A percentile compares a stretch with the other conserved stretches of the same genome.
phyloP scores from a whole-genome alignment of 495 filamentous ascomycete species.

The Friedmanniomyces simplex region DNA sequence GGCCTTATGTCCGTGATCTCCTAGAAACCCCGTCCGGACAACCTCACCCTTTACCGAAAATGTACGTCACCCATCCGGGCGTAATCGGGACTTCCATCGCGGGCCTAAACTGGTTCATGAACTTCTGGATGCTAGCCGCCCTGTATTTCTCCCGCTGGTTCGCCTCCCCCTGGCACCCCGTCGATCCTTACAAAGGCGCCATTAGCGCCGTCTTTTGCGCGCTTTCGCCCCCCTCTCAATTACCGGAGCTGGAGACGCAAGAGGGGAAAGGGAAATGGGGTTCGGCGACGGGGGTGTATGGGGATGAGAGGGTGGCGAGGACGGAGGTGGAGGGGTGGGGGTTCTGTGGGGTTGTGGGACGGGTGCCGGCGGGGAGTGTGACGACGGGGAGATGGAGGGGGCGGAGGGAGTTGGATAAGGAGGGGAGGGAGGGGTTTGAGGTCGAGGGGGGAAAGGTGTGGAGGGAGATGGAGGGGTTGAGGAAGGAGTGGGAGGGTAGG shows the following conservation, averaged over 20 bases:
- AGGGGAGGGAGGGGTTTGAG: constrained; percentile 63
- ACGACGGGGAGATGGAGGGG: constrained; percentile 45
- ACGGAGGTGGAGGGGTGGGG: constrained; percentile 85
- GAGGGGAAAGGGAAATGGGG: constrained; percentile 77
- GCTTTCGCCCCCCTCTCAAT: constrained; percentile 50
- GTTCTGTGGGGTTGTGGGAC: constrained; percentile 56
- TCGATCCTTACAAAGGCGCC: constrained; percentile 62
- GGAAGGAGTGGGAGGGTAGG: constrained; percentile 63
- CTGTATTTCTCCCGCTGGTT: constrained; percentile 34
- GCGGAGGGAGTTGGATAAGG: constrained; percentile 48
- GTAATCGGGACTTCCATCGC: constrained; percentile 73
- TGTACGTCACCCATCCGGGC: constrained; percentile 78
- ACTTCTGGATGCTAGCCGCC: constrained; percentile 49
- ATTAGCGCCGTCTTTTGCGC: constrained; percentile 58
- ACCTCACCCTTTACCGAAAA: constrained; percentile 37
- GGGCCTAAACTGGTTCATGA: constrained; percentile 54
- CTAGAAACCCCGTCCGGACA: constrained; percentile 29
- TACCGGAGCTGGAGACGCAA: constrained; percentile 50
- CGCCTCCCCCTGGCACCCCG: constrained; percentile 37
- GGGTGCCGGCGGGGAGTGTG: constrained; percentile 34
- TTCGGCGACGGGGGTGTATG: constrained; percentile 48
- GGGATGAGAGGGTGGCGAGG: constrained; percentile 48
- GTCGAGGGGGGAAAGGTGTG: constrained; percentile 61
- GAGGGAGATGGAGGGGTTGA: constrained; percentile 74
- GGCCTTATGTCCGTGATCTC: constrained; percentile 45